Percentiles rank a stretch among this genome's conserved stretches.
Conservation (phyloP, 2,329 filamentous ascomycete genomes). For the Dothiorella sarmentorum region DNA sequence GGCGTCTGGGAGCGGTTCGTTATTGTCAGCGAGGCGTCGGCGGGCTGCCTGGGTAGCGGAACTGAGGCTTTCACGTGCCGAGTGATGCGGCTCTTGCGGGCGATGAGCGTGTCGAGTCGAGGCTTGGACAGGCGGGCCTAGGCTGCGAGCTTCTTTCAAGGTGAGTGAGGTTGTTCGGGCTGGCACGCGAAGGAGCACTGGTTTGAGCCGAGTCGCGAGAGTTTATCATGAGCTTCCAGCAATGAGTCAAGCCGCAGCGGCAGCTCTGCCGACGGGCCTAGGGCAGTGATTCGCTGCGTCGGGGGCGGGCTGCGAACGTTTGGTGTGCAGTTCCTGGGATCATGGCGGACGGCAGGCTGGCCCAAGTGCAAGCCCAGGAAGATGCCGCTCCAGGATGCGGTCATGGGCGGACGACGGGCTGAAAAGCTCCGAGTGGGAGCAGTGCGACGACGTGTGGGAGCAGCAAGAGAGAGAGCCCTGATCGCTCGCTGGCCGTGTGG, state of each 20-base stretch:
- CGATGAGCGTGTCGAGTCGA: neutral
- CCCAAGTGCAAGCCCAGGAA: conserved; percentile 2
- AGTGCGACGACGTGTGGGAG: too few relatives aligned
- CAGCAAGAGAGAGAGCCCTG: too few relatives aligned
- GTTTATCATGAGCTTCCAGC: neutral
- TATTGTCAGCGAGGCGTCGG: conserved; percentile 1
- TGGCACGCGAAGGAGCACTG: neutral
- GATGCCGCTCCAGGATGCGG: too few relatives aligned
- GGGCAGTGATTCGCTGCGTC: neutral
- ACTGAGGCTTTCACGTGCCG: neutral
- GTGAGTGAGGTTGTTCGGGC: too few relatives aligned
- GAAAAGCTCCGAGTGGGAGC: neutral
- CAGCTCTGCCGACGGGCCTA: neutral
- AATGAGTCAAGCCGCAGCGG: conserved; percentile 12
- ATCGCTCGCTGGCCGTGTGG: neutral
- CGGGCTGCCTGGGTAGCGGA: neutral
- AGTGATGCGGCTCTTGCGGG: neutral
- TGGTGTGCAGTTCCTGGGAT: conserved; percentile 13
- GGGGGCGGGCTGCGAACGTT: neutral
- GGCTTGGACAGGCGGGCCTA: neutral
- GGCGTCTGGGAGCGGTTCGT: too few relatives aligned
- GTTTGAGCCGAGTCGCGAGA: conserved; percentile 1
- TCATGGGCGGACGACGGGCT: neutral
- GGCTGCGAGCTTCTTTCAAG: too few relatives aligned
- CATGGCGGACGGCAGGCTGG: neutral